Conservation (phyloP, 371 early-diverging fungal genomes). For the Circinella umbellata region DNA sequence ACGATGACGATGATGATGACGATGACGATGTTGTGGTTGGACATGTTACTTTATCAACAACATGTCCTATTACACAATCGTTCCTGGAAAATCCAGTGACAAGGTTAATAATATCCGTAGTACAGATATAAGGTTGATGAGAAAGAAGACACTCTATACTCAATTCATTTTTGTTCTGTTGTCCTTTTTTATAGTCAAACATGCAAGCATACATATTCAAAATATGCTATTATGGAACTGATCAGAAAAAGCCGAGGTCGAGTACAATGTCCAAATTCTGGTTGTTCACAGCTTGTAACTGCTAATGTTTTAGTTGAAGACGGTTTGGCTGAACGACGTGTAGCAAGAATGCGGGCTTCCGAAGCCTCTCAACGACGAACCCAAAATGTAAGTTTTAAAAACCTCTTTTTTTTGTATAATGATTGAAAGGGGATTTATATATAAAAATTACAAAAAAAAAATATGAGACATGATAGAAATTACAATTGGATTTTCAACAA, state of each 20-base stretch:
- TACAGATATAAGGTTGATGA: no score
- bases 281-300: not conserved
- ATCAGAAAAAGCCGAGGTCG: slow-evolving; percentile 1
- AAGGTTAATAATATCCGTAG: not conserved
- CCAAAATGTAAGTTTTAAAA: not conserved
- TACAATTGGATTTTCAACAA: not conserved
- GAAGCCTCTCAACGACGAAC: slow-evolving; percentile 3
- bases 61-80: not conserved
- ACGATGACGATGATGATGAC: slow-evolving; percentile 1
- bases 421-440: not conserved
- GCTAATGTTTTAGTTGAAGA: not conserved
- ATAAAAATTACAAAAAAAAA: not conserved
- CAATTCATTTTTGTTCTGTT: not conserved
- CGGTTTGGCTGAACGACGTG: not conserved
- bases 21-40: not conserved
- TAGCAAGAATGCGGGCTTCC: not conserved
- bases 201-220: slow-evolving; percentile 1
- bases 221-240: not conserved
- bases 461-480: not conserved
- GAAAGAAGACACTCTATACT: not conserved
- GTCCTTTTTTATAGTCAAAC: not conserved
- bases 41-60: not conserved
- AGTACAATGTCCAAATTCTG: not conserved
- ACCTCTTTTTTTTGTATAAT: not conserved
- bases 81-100: not conserved